phyloP scores from a whole-genome alignment of 177 flowering plant species.

The Vitis hybrid region DNA sequence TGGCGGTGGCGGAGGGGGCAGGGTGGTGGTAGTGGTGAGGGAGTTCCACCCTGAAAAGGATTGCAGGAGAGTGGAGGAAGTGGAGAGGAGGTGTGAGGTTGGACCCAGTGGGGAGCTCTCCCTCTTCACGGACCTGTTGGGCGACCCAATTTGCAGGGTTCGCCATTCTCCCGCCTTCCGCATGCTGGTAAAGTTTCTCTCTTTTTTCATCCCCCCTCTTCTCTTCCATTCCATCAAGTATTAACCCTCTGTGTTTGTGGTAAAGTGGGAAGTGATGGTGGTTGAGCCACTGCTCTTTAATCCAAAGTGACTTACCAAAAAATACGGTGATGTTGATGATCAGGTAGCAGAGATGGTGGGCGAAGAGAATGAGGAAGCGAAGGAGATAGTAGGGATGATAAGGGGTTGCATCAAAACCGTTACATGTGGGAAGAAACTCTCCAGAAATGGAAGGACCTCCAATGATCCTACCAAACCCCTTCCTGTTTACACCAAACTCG shows the following conservation, averaged over 20 bases:
- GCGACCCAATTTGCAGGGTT: conserved; percentile 91
- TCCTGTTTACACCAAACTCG: conserved; percentile 79
- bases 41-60: conserved; percentile 64
- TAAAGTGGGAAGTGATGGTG: too few relatives aligned
- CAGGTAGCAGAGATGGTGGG: conserved; percentile 72
- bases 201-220: background rate
- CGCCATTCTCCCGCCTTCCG: conserved; percentile 88
- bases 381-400: conserved; percentile 79
- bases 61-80: conserved; percentile 46
- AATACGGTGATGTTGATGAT: too few relatives aligned
- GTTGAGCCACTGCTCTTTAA: too few relatives aligned
- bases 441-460: conserved; percentile 33
- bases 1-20: background rate
- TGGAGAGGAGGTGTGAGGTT: conserved; percentile 84
- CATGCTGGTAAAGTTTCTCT: conserved; percentile 63
- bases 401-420: conserved; percentile 97
- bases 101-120: conserved; percentile 72
- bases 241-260: too few relatives aligned
- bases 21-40: conserved; percentile 45
- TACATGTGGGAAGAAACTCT: conserved; percentile 72
- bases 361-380: conserved; percentile 20
- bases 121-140: conserved; percentile 79
- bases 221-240: background rate
- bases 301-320: too few relatives aligned
- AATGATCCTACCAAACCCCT: conserved; percentile 15